Conservation (phyloP, 2,329 filamentous ascomycete species). For the Delphinella strobiligena region DNA sequence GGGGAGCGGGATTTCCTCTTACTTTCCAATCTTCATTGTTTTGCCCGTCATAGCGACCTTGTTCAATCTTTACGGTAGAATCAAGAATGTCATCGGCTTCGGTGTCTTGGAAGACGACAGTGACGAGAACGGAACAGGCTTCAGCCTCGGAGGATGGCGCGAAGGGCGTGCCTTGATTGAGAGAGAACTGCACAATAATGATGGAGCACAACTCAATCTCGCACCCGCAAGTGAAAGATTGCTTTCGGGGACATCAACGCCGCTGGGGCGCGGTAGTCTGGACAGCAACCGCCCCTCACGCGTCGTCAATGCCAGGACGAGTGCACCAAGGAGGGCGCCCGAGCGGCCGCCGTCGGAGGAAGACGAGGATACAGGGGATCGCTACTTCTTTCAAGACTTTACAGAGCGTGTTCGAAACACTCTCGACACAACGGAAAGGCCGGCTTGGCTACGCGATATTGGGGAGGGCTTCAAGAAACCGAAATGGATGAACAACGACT, state of each 20-base stretch:
- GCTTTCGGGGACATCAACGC: conserved; percentile 3
- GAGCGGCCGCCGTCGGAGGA: conserved; percentile 17
- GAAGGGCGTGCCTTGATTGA: conserved; percentile 88
- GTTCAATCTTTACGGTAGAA: conserved; percentile 79
- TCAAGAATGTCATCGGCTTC: conserved; percentile 67
- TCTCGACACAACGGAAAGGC: conserved; percentile 68
- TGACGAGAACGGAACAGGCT: conserved; percentile 49
- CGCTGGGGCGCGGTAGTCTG: conserved; percentile 6
- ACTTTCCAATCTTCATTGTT: conserved; percentile 81
- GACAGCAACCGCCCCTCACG: conserved; percentile 8
- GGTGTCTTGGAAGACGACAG: conserved; percentile 68
- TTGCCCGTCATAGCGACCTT: conserved; percentile 74
- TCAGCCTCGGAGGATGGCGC: conserved; percentile 74
- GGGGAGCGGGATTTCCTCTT: conserved; percentile 71
- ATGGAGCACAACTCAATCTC: conserved; percentile 26
- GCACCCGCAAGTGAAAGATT: conserved; percentile 11
- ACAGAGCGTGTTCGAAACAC: conserved; percentile 85
- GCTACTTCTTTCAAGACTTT: conserved; percentile 69
- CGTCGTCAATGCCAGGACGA: conserved; percentile 3
- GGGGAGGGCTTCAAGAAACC: conserved; percentile 60
- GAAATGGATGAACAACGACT: conserved; percentile 60
- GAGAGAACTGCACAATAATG: conserved; percentile 49
- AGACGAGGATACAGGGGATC: conserved; percentile 52
- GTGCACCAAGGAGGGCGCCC: conserved; percentile 3
- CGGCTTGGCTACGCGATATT: conserved; percentile 69